A percentile compares a stretch with the other conserved stretches of the same genome.
These are phyloP conservation scores for Amaranthus cruentus DNA, from an alignment of 148 eudicot species.

Conservation along the genomic window DNA sequence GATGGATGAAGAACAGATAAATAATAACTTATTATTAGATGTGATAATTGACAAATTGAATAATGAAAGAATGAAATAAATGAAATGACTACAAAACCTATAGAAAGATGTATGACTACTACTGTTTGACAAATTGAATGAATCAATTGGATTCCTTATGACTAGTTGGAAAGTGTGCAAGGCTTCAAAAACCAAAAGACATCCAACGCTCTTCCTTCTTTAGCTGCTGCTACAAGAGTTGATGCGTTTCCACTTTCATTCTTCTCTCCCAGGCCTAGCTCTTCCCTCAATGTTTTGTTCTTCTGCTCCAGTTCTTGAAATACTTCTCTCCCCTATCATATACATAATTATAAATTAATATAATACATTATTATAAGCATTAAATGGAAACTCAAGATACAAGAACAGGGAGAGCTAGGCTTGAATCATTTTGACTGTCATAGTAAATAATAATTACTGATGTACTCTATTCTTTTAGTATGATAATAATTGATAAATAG, in stretches of 20 bases:
- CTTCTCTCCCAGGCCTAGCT: slow-evolving; percentile 23
- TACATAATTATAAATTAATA: background rate
- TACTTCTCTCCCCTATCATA: slow-evolving; percentile 54
- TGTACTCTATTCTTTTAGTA: too few relatives aligned
- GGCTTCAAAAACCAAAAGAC: slow-evolving; percentile 96
- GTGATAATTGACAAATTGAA: slow-evolving; percentile 16
- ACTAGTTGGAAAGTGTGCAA: slow-evolving; percentile 53
- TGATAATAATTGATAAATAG: too few relatives aligned
- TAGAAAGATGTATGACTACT: slow-evolving; percentile 11
- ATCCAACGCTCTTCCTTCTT: slow-evolving; percentile 59
- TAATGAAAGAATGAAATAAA: background rate
- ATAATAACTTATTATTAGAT: slow-evolving; percentile 2
- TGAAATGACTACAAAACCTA: background rate
- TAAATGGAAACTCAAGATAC: too few relatives aligned
- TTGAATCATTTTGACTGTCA: too few relatives aligned
- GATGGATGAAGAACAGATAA: background rate
- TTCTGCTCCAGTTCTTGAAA: slow-evolving; percentile 46
- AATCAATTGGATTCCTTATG: slow-evolving; percentile 6
- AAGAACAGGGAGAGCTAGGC: too few relatives aligned
- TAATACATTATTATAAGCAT: too few relatives aligned
- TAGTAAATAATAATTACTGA: too few relatives aligned
- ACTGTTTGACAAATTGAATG: slow-evolving; percentile 5
- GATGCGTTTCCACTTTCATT: slow-evolving; percentile 24
- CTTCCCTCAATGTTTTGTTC: slow-evolving; percentile 28
- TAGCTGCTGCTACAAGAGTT: slow-evolving; percentile 34